Conservation (phyloP, 1,139 yeast species). For the Petasospora fabianii region DNA sequence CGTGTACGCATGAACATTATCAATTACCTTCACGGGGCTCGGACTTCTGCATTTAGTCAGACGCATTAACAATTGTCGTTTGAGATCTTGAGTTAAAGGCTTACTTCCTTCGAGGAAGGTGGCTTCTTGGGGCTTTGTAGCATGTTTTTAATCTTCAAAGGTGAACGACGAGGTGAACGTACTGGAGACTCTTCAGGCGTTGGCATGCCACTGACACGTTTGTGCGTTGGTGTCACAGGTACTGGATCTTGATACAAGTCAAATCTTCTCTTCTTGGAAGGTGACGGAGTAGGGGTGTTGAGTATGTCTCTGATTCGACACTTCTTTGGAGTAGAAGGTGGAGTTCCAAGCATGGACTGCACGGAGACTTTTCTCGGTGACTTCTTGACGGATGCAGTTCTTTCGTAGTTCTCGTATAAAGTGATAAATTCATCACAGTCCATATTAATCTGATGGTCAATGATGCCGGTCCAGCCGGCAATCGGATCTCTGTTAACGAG, state of each 20-base stretch:
- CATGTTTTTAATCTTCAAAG: background rate
- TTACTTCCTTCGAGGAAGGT: background rate
- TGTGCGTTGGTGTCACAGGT: conserved; percentile 3
- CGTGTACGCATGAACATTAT: no score
- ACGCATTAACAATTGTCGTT: no score
- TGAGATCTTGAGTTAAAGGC: background rate
- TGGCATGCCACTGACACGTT: background rate
- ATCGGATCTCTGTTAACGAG: conserved; percentile 51
- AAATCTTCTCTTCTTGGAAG: conserved; percentile 7
- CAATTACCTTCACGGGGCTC: no score
- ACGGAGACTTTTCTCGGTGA: conserved; percentile 1
- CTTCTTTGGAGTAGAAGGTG: conserved; percentile 35
- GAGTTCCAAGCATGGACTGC: conserved; percentile 22
- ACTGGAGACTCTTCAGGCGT: conserved; percentile 11
- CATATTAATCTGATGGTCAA: conserved; percentile 55
- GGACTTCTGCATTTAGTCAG: no score
- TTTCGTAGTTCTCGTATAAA: conserved; percentile 13
- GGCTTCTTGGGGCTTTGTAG: background rate
- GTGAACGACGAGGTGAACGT: conserved; percentile 1
- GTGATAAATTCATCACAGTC: conserved; percentile 84
- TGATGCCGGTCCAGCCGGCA: conserved; percentile 52
- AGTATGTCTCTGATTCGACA: conserved; percentile 17
- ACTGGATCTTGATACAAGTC: conserved; percentile 5
- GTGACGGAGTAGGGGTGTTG: conserved; percentile 16
- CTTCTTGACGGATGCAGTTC: conserved; percentile 2